Conservation (phyloP, 805 yeast species). For the Candida peoriensis region DNA sequence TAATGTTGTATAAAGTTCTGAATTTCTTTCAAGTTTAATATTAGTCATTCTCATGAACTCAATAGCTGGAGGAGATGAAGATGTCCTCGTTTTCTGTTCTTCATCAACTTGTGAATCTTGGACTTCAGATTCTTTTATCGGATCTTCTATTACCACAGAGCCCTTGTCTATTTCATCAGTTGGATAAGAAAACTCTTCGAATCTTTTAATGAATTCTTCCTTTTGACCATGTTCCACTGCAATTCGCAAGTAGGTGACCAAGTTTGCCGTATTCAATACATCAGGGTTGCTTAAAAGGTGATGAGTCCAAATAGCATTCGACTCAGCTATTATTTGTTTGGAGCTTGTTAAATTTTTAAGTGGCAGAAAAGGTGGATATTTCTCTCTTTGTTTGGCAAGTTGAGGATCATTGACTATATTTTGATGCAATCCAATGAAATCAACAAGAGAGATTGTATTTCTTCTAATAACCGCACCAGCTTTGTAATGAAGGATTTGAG, state of each 20-base stretch:
- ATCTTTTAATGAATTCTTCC: constrained; percentile 32
- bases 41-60: constrained; percentile 5
- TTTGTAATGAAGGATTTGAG: constrained; percentile 36
- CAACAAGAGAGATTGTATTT: constrained; percentile 39
- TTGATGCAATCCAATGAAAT: constrained; percentile 28
- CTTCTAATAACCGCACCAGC: constrained; percentile 43
- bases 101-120: constrained; percentile 19
- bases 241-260: constrained; percentile 50
- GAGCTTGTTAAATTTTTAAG: constrained; percentile 34
- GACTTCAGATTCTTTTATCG: constrained; percentile 2
- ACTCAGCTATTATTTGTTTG: constrained; percentile 58
- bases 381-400: constrained; percentile 14
- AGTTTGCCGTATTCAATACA: constrained; percentile 35
- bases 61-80: constrained; percentile 11
- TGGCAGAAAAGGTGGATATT: constrained; percentile 68
- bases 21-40: constrained; percentile 15
- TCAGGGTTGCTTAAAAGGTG: constrained; percentile 39
- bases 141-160: constrained; percentile 11
- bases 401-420: constrained; percentile 10
- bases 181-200: constrained; percentile 31
- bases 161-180: constrained; percentile 15
- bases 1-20: constrained; percentile 14
- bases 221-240: constrained; percentile 31
- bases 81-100: no score
- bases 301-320: constrained; percentile 70